Evolutionary conservation across 257 asterid genomes (phyloP), one percentile per base, ranked within the genome.

Genomic region (Eustoma russellianum): DNA sequence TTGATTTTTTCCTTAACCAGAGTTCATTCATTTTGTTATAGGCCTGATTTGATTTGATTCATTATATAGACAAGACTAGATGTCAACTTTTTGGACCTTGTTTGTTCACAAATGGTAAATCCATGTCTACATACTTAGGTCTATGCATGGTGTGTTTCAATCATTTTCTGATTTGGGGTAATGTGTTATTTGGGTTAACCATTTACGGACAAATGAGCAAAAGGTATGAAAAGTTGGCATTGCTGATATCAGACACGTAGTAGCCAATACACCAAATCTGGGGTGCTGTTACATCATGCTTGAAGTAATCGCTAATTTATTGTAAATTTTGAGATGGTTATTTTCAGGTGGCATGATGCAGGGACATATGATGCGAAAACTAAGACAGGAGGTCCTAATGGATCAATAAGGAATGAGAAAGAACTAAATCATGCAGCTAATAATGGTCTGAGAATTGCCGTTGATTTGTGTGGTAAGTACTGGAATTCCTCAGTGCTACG

Each of bases 281-380:
- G n/a, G n/a, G n/a, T n/a, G n/a, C n/a, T n/a, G n/a, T n/a, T n/a
- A n/a, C n/a, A n/a, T n/a, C 13, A 33, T 14, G 9, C 5, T 41
- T 47, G 30, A 6, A 12, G 15, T 19, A 1, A 8, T 40, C 7
- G 5, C 17, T 60, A 17, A 3, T 17, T 41, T 7, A 46, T 6
- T 38, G 16, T 0, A 2, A 24, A 2, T 6, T 24, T 50, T 54
- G 50, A 17, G 1, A 46, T n/a, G n/a, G n/a, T 48, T 43, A n/a
- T 17, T 52, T 75, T 77, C 66, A 90, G 98, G 78, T 86, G 96
- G 96, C 98, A 90, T 48, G 96, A 86, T 56, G 98, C 95, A 24
- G 98, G 98, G 24, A 86, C 92, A 28, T 86, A 78, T 54, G 96
- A 90, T 68, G 95, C 85, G 7, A 75, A 71, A 61, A 74, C 89